Percentiles rank a stretch among this genome's conserved stretches.
Evolutionary conservation across 2,329 filamentous ascomycete genomes (phyloP).

Genomic region (Cladosporium sp.): DNA sequence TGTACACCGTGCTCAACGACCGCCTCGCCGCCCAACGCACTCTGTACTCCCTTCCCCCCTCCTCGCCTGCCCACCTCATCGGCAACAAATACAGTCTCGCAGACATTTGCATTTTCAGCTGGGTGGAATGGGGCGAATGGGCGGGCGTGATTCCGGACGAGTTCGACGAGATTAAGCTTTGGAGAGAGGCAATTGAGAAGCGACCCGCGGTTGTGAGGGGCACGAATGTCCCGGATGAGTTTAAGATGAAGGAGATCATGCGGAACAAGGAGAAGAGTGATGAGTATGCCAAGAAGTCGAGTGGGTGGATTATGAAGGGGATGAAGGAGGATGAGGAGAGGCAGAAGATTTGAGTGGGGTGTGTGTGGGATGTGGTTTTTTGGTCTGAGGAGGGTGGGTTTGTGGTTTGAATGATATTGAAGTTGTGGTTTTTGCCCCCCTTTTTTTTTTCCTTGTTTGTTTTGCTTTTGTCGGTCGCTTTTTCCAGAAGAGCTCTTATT

Average conservation of each 20-base stretch:
- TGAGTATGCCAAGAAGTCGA: conserved; percentile 49
- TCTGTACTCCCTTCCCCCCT: conserved; percentile 18
- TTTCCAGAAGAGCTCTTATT: no score
- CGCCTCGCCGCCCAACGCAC: conserved; percentile 52
- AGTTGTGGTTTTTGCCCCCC: no score
- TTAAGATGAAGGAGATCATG: conserved; percentile 56
- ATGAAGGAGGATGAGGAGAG: conserved; percentile 37
- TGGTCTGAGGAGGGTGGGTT: no score
- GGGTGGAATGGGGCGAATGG: conserved; percentile 60
- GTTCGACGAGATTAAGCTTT: conserved; percentile 70
- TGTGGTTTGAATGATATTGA: no score
- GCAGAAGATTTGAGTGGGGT: conserved; percentile 24
- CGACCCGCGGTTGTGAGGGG: conserved; percentile 71
- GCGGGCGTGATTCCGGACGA: conserved; percentile 59
- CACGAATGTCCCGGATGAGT: conserved; percentile 62
- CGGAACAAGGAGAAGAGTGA: conserved; percentile 55
- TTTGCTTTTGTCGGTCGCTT: no score
- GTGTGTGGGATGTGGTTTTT: no score
- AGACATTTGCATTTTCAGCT: conserved; percentile 75
- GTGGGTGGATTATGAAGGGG: conserved; percentile 51
- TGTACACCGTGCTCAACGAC: conserved; percentile 71
- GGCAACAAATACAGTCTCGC: conserved; percentile 66
- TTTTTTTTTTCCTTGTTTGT: no score
- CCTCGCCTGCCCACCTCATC: conserved; percentile 41
- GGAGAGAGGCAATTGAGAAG: conserved; percentile 65